Percentiles rank a stretch among this genome's conserved stretches.
These are phyloP conservation scores for Hygrophorus russula DNA, from an alignment of 768 basidiomycete species.

Conservation along the genomic window DNA sequence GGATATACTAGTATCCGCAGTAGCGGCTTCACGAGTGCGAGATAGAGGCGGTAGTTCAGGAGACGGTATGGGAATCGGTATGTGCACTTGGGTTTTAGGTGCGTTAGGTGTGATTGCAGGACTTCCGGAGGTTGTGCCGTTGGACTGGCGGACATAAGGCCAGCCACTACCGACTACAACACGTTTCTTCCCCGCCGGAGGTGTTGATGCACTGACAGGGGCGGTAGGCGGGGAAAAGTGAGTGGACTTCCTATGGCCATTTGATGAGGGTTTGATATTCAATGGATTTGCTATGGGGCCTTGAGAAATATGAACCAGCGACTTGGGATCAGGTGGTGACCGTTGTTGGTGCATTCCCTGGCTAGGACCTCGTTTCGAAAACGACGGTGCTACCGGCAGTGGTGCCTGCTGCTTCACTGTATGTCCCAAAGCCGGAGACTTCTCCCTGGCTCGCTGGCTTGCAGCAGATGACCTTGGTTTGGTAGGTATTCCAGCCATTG, in stretches of 20 bases:
- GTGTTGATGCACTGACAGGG: not conserved
- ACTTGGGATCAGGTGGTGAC: constrained; percentile 24
- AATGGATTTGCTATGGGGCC: constrained; percentile 42
- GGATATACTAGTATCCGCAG: constrained; percentile 9
- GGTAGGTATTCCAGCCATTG: not conserved
- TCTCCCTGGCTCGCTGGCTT: not conserved
- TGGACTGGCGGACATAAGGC: constrained; percentile 21
- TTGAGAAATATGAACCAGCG: constrained; percentile 26
- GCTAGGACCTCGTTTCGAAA: not conserved
- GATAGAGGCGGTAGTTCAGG: too few species aligned
- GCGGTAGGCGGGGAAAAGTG: not conserved
- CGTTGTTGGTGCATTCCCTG: not conserved
- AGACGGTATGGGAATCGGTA: not conserved
- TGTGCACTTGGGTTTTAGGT: not conserved
- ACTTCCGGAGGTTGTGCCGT: not conserved
- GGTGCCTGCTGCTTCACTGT: not conserved
- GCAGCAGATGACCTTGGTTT: not conserved
- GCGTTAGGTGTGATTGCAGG: not conserved
- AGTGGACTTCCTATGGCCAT: not conserved
- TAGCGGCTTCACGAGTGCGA: not conserved
- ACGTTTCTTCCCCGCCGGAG: constrained; percentile 8
- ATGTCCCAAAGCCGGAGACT: not conserved
- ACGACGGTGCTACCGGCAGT: too few species aligned
- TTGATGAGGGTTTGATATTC: constrained; percentile 37
- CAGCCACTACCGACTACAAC: constrained; percentile 39